Conservation (phyloP, 2,329 filamentous ascomycete species). For the Botrytis elliptica region DNA sequence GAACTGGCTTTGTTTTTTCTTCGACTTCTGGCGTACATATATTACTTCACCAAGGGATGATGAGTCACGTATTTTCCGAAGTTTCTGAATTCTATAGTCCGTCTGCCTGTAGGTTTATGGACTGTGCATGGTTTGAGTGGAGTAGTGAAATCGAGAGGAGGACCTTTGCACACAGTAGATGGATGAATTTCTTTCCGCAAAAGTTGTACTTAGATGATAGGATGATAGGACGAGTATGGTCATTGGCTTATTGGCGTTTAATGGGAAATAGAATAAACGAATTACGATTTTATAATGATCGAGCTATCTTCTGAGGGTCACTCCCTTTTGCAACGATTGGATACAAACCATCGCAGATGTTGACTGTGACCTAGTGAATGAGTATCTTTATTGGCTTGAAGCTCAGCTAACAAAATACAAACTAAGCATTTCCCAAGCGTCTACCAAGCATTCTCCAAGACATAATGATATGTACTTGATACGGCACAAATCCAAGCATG, state of each 20-base stretch:
- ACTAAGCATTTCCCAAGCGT: not conserved
- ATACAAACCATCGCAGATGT: not conserved
- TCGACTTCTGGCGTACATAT: conserved; percentile 21
- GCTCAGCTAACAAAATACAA: not conserved
- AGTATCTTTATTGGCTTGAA: not conserved
- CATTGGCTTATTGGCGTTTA: conserved; percentile 15
- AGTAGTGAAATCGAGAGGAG: not conserved
- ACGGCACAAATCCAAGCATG: not conserved
- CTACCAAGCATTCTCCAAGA: not conserved
- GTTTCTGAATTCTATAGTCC: not conserved
- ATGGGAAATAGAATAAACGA: conserved; percentile 19
- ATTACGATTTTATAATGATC: conserved; percentile 16
- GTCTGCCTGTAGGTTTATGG: not conserved
- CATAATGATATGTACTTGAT: not conserved
- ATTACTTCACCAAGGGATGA: conserved; percentile 2
- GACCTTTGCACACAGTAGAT: conserved; percentile 10
- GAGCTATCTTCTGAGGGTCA: not conserved
- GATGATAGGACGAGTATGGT: conserved; percentile 8
- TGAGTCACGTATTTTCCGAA: conserved; percentile 10
- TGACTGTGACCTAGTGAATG: not conserved
- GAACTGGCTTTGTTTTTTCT: conserved; percentile 10
- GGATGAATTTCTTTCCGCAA: conserved; percentile 16
- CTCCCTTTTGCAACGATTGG: not conserved
- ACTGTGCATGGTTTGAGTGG: conserved; percentile 10
- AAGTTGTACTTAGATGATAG: conserved; percentile 18